Base-by-base conservation (phyloP, 257 asterid genomes). In the Fraxinus pennsylvanica region DNA sequence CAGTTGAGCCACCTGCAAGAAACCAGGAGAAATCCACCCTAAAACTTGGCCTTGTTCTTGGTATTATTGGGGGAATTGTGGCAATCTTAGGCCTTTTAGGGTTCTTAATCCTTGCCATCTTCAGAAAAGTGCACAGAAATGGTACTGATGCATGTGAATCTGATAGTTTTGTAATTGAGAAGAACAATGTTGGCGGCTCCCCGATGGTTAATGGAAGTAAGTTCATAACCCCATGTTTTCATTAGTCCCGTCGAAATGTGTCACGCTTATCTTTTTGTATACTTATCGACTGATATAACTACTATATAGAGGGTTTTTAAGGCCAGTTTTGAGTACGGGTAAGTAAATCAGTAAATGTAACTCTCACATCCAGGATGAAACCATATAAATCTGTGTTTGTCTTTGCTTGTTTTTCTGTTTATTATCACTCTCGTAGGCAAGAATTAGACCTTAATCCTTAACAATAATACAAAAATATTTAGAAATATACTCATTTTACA, bases 31-130 rank as follows among this genome's bases (percentile, higher is more conserved):
- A 84, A 41, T 76, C 89, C 1, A 90, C 96, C 1, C 27, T 96
- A 75, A 91, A 90, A 72, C 91, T 93, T 41, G 97, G 97, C 43
- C 74, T 92, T 74, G 98, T 96, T 0, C 83, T 96, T 43, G 98
- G 91, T 9, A 70, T 96, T 12, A 88, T 93, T 73, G 92, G 88
- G 4, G 96, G 86, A 0, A 70, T 92, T 74, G 92, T 93, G 32
- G 88, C 68, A 8, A 70, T 84, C 13, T 75, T 92, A 22, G 87
- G 85, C 30, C 73, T 76, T 13, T 65, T 92, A 21, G 98, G 96
- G 22, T 67, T 88, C 38, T 71, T 91, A 81, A 77, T 91, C 72
- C 17, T 93, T 68, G 79, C 83, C 72, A 43, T 93, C 38, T 86
- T 76, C 77, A 88, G 82, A 83, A 87, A 82, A 81, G 61, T 81